phyloP scores from a whole-genome alignment of 805 yeast species.

The Saccharomycopsis fibuligera region DNA sequence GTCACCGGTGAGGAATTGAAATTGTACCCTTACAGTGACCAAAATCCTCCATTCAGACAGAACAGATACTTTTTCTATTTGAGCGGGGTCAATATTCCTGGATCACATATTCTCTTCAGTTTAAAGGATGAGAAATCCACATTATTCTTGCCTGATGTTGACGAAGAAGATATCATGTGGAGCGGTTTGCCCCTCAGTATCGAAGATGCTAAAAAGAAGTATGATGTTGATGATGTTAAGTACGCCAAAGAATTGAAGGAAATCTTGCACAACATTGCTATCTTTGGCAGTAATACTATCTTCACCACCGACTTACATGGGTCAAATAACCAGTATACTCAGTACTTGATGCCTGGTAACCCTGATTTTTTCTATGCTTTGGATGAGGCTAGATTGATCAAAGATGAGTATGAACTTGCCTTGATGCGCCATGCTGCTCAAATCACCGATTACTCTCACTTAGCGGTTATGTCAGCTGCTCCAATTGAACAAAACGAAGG shows the following conservation, averaged over 20 bases:
- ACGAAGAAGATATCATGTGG: conserved; percentile 93
- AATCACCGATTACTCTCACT: conserved; percentile 83
- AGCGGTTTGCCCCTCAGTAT: conserved; percentile 75
- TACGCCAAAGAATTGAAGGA: conserved; percentile 47
- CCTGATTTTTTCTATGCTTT: conserved; percentile 58
- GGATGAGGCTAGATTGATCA: conserved; percentile 81
- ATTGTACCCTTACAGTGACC: conserved; percentile 72
- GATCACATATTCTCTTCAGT: conserved; percentile 60
- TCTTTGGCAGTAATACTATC: conserved; percentile 27
- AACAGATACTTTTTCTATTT: conserved; percentile 86
- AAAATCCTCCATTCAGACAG: conserved; percentile 73
- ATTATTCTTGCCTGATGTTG: conserved; percentile 76
- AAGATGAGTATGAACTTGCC: conserved; percentile 75
- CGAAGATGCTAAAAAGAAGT: conserved; percentile 57
- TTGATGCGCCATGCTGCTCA: conserved; percentile 74
- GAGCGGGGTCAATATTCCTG: conserved; percentile 77
- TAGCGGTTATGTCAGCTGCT: conserved; percentile 86
- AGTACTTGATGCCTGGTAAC: conserved; percentile 39
- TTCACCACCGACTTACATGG: conserved; percentile 54
- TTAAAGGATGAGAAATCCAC: conserved; percentile 49
- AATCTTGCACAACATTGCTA: conserved; percentile 29
- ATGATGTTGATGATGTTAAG: conserved; percentile 77
- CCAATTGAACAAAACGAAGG: conserved; percentile 85
- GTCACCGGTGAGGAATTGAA: conserved; percentile 56
- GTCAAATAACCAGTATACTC: conserved; percentile 32